Evolutionary conservation across 495 filamentous ascomycete genomes (phyloP).

Genomic region (Barbatosphaeria neglecta): DNA sequence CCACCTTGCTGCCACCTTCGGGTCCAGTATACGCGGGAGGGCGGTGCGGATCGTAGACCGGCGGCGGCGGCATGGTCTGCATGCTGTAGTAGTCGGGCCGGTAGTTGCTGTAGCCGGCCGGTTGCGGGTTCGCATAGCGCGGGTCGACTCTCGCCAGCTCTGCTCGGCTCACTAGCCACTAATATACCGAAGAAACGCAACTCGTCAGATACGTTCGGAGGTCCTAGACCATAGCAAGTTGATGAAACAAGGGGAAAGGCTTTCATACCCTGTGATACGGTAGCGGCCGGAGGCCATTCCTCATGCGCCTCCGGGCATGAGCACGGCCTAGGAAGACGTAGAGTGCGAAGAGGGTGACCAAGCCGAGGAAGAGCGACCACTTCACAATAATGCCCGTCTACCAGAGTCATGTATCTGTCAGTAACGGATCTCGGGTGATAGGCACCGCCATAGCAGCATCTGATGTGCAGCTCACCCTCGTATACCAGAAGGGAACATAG

Average conservation of each 20-base stretch:
- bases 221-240: too few species aligned
- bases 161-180: slow-evolving; percentile 52
- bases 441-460: background rate
- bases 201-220: background rate
- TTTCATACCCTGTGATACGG: slow-evolving; percentile 54
- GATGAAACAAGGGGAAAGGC: too few species aligned
- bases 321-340: slow-evolving; percentile 48
- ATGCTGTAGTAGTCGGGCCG: slow-evolving; percentile 36
- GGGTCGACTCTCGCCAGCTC: slow-evolving; percentile 45
- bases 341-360: slow-evolving; percentile 37
- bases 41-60: slow-evolving; percentile 36
- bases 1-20: slow-evolving; percentile 41
- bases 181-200: slow-evolving; percentile 2
- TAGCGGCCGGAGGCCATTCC: slow-evolving; percentile 47
- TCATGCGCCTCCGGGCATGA: slow-evolving; percentile 55
- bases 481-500: slow-evolving; percentile 32
- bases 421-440: background rate
- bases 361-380: slow-evolving; percentile 53
- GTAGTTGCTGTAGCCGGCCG: slow-evolving; percentile 20
- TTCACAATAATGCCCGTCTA: slow-evolving; percentile 53
- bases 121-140: slow-evolving; percentile 30
- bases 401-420: background rate
- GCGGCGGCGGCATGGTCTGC: slow-evolving; percentile 47
- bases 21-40: slow-evolving; percentile 47
- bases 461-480: slow-evolving; percentile 18